phyloP scores from a whole-genome alignment of 345 rosid genomes.

The Toxicodendron radicans region DNA sequence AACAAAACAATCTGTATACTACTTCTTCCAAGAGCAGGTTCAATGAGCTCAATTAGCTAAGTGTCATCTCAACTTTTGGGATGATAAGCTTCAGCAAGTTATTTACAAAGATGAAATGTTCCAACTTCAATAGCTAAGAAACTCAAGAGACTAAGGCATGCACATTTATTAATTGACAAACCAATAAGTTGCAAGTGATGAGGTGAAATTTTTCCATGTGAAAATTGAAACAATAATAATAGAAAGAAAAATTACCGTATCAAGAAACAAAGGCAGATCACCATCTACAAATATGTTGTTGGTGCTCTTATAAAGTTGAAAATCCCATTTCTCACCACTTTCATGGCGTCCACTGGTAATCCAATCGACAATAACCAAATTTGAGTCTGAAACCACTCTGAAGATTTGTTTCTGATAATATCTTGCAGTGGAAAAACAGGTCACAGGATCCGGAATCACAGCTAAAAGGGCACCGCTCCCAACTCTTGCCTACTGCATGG shows the following conservation, averaged over 20 bases:
- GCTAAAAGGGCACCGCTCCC: constrained; percentile 68
- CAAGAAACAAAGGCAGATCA: constrained; percentile 70
- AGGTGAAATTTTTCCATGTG: background rate
- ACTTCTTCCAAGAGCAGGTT: no score
- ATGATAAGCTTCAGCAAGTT: background rate
- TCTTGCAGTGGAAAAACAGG: constrained; percentile 87
- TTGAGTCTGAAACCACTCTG: constrained; percentile 61
- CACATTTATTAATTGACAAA: background rate
- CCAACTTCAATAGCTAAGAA: background rate
- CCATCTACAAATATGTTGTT: constrained; percentile 62
- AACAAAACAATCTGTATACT: background rate
- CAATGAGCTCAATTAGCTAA: no score
- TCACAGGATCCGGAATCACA: constrained; percentile 87
- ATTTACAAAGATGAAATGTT: background rate
- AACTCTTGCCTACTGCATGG: constrained; percentile 70
- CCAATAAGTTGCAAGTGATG: background rate
- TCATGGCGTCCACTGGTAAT: constrained; percentile 92
- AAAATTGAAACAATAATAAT: background rate
- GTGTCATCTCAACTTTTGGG: background rate
- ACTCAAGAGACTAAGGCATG: no score
- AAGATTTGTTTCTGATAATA: constrained; percentile 87
- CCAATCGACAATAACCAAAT: constrained; percentile 85
- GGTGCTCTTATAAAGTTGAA: constrained; percentile 76
- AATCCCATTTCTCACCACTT: constrained; percentile 93
- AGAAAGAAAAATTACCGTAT: constrained; percentile 48